Evolutionary conservation across 345 rosid genomes (phyloP), one percentile per base, ranked within the genome.

Genomic region (Lumnitzera littorea): DNA sequence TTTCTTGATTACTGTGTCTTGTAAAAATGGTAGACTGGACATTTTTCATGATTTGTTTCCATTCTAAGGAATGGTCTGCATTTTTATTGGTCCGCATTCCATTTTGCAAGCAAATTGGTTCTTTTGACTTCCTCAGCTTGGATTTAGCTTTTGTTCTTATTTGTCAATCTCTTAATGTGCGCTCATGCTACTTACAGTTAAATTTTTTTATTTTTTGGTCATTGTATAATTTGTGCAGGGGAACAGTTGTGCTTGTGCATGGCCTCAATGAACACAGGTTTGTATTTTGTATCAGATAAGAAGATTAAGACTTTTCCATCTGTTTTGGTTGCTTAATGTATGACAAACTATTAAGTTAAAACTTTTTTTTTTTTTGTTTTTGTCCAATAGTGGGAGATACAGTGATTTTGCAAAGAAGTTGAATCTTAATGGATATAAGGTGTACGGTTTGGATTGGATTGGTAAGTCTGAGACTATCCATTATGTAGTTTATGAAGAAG

Each of bases 261-360:
- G 97, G 99, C 50, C 76, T 94, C 51, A 94, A 94, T 59, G 99
- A 94, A 66, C 99, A 94, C 68, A 83, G 97, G 99, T 94, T 67
- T 65, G 73, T 67, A 13, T 51, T 62, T 66, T 16, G 20, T 23
- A 43, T 50, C 52, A 11, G 25, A 60, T 6, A 10, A 15, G 12
- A 31, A 46, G 47, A 27, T 15, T 15, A 51, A 29, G 20, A 15
- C 36, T 60, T 47, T 36, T 36, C 11, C 43, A 29, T 36, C 51
- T 46, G 5, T 60, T 12, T 48, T 14, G 46, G 9, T 50, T 46
- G 25, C 25, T 56, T 20, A 23, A 27, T 41, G 16, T 14, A 17
- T n/a, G 15, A 41, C 36, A 25, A 17, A 17, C 16, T 59, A 24
- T 11, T 43, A 25, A 51, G 47, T 14, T 36, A 56, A n/a, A 2